These are phyloP conservation scores for Samsoniella hepiali DNA, from an alignment of 2,329 filamentous ascomycete species.

Conservation along the genomic window DNA sequence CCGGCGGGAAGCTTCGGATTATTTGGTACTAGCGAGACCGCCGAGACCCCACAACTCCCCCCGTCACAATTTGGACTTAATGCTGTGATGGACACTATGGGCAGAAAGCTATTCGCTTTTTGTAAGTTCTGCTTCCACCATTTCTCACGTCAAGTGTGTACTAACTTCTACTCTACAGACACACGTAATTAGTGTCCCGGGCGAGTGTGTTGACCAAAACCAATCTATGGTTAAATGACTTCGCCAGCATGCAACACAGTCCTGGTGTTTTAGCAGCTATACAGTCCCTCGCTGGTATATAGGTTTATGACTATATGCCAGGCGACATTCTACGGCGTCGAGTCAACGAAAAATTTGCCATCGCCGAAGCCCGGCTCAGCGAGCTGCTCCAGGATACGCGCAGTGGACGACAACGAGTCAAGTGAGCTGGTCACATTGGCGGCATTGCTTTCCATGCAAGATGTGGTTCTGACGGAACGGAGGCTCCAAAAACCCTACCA, in stretches of 20 bases:
- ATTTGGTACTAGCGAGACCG: neutral
- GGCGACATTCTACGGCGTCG: constrained; percentile 30
- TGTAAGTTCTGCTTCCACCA: neutral
- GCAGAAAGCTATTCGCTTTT: neutral
- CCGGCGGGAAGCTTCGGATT: neutral
- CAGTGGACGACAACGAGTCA: constrained; percentile 24
- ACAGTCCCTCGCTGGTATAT: too few relatives aligned
- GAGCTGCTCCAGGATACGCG: constrained; percentile 28
- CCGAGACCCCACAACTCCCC: neutral
- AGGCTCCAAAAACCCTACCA: too few relatives aligned
- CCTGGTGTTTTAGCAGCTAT: constrained; percentile 35
- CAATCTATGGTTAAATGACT: constrained; percentile 41
- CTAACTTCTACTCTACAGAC: constrained; percentile 27
- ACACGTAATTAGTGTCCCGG: constrained; percentile 40
- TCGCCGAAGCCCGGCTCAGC: too few relatives aligned
- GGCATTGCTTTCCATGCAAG: constrained; percentile 37
- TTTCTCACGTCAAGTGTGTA: neutral
- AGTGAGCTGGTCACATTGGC: constrained; percentile 37
- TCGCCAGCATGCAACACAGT: constrained; percentile 37
- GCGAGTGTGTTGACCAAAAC: constrained; percentile 37
- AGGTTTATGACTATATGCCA: constrained; percentile 40
- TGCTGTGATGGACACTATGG: too few relatives aligned
- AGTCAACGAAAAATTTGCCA: constrained; percentile 34
- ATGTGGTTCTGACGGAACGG: too few relatives aligned
- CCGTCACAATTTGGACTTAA: neutral